Conservation (phyloP, 2,329 filamentous ascomycete species). For the Ophiostoma sp. region DNA sequence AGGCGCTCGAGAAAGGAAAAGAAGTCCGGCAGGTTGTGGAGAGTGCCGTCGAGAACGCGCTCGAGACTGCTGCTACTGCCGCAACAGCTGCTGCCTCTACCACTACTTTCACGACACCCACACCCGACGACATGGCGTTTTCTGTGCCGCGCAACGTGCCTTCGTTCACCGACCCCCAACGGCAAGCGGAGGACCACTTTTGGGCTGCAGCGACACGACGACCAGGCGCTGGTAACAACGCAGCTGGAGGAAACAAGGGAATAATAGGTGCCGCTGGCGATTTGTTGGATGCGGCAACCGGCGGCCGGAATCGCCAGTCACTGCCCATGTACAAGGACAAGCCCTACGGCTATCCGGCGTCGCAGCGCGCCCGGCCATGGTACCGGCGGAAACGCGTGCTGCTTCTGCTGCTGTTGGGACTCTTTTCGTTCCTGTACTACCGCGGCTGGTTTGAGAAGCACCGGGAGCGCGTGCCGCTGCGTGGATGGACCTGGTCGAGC, state of each 20-base stretch:
- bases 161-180: constrained; percentile 65
- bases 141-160: constrained; percentile 68
- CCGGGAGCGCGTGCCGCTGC: constrained; percentile 40
- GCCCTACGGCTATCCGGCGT: constrained; percentile 71
- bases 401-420: constrained; percentile 51
- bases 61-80: constrained; percentile 23
- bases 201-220: constrained; percentile 55
- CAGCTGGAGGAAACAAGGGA: constrained; percentile 37
- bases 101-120: background rate
- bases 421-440: constrained; percentile 68
- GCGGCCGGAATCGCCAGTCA: constrained; percentile 39
- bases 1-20: constrained; percentile 48
- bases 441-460: constrained; percentile 58
- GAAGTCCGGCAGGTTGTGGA: constrained; percentile 38
- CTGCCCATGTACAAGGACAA: constrained; percentile 99
- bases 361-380: constrained; percentile 58
- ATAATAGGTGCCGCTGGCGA: constrained; percentile 64
- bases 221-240: background rate
- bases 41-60: constrained; percentile 28
- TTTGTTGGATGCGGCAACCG: constrained; percentile 59
- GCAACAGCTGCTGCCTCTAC: background rate
- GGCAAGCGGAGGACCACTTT: constrained; percentile 63
- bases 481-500: constrained; percentile 58
- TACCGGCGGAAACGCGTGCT: constrained; percentile 66
- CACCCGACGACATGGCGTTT: constrained; percentile 60